Conservation (phyloP, 2,329 filamentous ascomycete species). For the Microdochium paspali region DNA sequence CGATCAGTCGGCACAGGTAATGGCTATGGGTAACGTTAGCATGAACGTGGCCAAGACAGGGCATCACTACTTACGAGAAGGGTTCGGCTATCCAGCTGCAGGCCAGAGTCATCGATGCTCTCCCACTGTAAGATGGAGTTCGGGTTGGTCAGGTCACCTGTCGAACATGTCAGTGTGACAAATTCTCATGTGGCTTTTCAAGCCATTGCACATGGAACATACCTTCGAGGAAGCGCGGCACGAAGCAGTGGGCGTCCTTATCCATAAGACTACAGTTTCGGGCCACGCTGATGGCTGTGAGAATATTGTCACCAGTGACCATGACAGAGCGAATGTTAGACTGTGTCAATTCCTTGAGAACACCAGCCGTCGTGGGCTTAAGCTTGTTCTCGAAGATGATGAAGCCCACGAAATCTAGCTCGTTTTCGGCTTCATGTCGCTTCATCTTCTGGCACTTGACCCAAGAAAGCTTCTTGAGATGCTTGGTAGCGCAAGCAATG, state of each 20-base stretch:
- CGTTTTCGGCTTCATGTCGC: conserved; percentile 72
- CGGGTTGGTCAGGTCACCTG: conserved; percentile 65
- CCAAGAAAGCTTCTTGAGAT: conserved; percentile 82
- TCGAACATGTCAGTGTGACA: neutral
- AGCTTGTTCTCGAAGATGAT: conserved; percentile 99
- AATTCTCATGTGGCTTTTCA: no score
- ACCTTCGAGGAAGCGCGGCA: conserved; percentile 79
- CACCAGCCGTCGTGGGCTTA: conserved; percentile 73
- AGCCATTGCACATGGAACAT: no score
- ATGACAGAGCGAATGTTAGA: conserved; percentile 87
- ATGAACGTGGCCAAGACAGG: neutral
- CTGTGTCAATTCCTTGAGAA: conserved; percentile 71
- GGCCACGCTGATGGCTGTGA: conserved; percentile 93
- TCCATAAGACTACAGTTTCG: conserved; percentile 81
- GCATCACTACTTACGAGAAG: conserved; percentile 45
- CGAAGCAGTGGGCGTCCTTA: conserved; percentile 77
- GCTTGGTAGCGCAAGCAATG: conserved; percentile 87
- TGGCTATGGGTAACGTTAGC: conserved; percentile 39
- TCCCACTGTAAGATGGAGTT: conserved; percentile 77
- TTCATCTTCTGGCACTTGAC: conserved; percentile 92
- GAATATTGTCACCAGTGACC: conserved; percentile 96
- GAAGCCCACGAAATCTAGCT: conserved; percentile 84
- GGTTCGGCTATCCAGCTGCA: conserved; percentile 69
- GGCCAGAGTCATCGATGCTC: conserved; percentile 79
- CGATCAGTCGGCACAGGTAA: conserved; percentile 57